These are phyloP conservation scores for Paxillus involutus DNA, from an alignment of 768 basidiomycete genomes.

Conservation along the genomic window DNA sequence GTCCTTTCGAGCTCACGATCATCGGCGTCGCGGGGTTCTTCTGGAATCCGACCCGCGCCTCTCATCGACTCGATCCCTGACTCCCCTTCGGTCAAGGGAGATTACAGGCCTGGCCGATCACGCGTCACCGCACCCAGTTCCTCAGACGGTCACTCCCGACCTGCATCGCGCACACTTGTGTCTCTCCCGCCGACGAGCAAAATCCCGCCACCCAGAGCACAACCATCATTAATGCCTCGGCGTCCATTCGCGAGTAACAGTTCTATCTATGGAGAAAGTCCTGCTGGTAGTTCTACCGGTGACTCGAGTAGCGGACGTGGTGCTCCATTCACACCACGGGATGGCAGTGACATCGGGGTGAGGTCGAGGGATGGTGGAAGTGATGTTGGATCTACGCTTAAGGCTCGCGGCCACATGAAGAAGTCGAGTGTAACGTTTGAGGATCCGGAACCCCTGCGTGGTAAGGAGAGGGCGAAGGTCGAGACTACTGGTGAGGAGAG, in stretches of 20 bases:
- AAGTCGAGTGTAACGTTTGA: slow-evolving; percentile 71
- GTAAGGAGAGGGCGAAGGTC: slow-evolving; percentile 31
- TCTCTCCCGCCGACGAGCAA: slow-evolving; percentile 9
- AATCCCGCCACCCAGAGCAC: slow-evolving; percentile 27
- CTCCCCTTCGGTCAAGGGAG: slow-evolving; percentile 30
- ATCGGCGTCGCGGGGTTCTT: slow-evolving; percentile 19
- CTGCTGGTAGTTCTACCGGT: slow-evolving; percentile 76
- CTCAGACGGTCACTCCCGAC: slow-evolving; percentile 13
- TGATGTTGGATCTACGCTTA: slow-evolving; percentile 28
- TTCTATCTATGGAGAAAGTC: slow-evolving; percentile 53
- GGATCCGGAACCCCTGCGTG: slow-evolving; percentile 39
- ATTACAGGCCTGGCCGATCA: slow-evolving; percentile 12
- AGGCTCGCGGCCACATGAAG: slow-evolving; percentile 42
- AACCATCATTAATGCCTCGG: slow-evolving; percentile 30
- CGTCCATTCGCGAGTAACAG: slow-evolving; percentile 57
- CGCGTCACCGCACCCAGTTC: slow-evolving; percentile 8
- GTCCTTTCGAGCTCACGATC: slow-evolving; percentile 22
- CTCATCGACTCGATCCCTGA: slow-evolving; percentile 33
- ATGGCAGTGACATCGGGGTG: slow-evolving; percentile 63
- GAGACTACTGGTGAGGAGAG: slow-evolving; percentile 45
- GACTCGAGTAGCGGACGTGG: slow-evolving; percentile 74
- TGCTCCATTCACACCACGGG: slow-evolving; percentile 72
- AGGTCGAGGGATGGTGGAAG: slow-evolving; percentile 19
- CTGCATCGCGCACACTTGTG: slow-evolving; percentile 5
- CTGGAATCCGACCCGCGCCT: slow-evolving; percentile 28